Evolutionary conservation across 345 rosid species (phyloP), one percentile per base, ranked within the genome.

Genomic region (Anacardium occidentale): DNA sequence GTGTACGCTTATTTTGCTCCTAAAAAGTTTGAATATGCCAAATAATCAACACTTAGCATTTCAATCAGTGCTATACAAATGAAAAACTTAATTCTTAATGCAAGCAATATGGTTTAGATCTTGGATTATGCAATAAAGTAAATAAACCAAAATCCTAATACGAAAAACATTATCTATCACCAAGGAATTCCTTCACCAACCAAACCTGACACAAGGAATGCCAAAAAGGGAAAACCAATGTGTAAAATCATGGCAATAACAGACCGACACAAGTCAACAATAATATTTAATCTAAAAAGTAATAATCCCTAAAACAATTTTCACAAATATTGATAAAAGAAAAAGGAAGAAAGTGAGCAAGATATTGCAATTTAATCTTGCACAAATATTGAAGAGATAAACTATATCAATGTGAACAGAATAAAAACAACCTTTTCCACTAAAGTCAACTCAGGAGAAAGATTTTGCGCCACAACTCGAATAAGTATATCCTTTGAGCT

Each of bases 391-490:
- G 34, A 71, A 63, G 34, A 62, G 48, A 45, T 51, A 64, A 45
- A 65, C 34, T 32, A 20, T 9, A 7, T 71, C 51, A 32, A 64
- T 8, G 44, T 37, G 26, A 62, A 42, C 15, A 68, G 60, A 55
- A 17, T 17, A 60, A 40, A 24, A 4, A 61, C 29, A 14, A 91
- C 97, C 91, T 93, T 96, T 84, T 96, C 99, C 21, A 93, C 95
- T 45, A 78, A 81, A 75, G 99, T 96, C 67, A 84, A 66, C 54
- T 88, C 98, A 8, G 99, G 97, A 73, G 99, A 90, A 61, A 93
- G 85, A 76, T 91, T 96, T 63, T 90, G 98, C 1, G 99, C 98
- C 68, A 96, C 99, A 51, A 93, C 99, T 55, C 98, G 92, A 95
- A 93, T 88, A 2, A 96, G 96, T 70, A 96, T 87, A 85, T 96